Evolutionary conservation across 306 rosid genomes (phyloP).

Genomic region (Prinsepia uniflora): DNA sequence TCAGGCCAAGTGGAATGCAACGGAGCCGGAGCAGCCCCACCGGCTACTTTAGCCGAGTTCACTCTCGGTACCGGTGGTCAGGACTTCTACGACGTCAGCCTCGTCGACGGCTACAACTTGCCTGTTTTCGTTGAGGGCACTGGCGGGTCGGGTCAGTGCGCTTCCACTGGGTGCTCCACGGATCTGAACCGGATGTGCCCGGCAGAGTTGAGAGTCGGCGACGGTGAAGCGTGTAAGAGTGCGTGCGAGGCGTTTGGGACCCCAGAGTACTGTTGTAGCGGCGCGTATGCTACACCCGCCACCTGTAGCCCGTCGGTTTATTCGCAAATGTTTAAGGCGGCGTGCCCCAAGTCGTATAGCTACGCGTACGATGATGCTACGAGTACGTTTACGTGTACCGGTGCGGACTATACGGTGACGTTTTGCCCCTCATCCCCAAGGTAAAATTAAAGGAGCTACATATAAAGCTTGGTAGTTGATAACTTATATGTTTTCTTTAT

Average conservation of each 20-base stretch:
- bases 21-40: slow-evolving; percentile 92
- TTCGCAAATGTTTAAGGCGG: slow-evolving; percentile 60
- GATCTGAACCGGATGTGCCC: slow-evolving; percentile 86
- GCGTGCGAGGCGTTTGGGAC: slow-evolving; percentile 95
- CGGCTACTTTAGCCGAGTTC: slow-evolving; percentile 85
- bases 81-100: slow-evolving; percentile 93
- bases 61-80: slow-evolving; percentile 83
- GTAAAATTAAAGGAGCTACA: slow-evolving; percentile 21
- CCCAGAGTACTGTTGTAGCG: slow-evolving; percentile 77
- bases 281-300: slow-evolving; percentile 47
- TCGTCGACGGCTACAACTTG: slow-evolving; percentile 89
- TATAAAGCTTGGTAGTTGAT: too few species aligned
- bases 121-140: slow-evolving; percentile 77
- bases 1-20: slow-evolving; percentile 72
- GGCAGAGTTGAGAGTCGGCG: slow-evolving; percentile 55
- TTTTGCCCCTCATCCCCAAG: slow-evolving; percentile 63
- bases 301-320: slow-evolving; percentile 54
- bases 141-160: slow-evolving; percentile 78
- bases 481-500: too few species aligned
- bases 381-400: slow-evolving; percentile 55
- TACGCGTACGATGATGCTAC: slow-evolving; percentile 58
- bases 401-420: slow-evolving; percentile 58
- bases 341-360: slow-evolving; percentile 58
- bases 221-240: slow-evolving; percentile 86
- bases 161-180: slow-evolving; percentile 71